Evolutionary conservation across 495 filamentous ascomycete species (phyloP), one percentile per base, ranked within the genome.

Genomic region (Astrothelium subdiscretum): DNA sequence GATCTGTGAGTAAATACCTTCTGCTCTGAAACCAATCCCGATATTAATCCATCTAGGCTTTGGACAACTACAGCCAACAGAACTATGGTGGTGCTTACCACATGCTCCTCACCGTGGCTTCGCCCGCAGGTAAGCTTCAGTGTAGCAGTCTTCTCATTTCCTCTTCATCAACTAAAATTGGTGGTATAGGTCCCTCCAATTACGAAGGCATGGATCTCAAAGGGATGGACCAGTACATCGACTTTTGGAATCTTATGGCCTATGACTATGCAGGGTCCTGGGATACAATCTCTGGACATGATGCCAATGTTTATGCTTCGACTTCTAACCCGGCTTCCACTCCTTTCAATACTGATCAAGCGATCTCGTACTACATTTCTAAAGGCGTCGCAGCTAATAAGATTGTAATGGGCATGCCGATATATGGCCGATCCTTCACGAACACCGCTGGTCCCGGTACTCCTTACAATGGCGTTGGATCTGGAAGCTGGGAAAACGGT

Each of bases 401-500:
- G 72, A 84, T 97, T 40, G 80, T 92, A 10, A 73, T 96, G 32
- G 91, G 92, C 27, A 82, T 95, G 77, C 91, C 74, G 0, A 75
- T 97, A 0, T 96, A 95, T 68, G 92, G 92, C 0, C 85, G 90
- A 5, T 79, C 88, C 6, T 97, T 96, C 68, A 73, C 79, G 59
- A 75, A 79, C 27, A 96, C 91, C 0, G 70, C 77, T 18, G 91
- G 91, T 0, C 81, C 85, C 0, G 92, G 91, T 1, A 72, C 77
- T 32, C 71, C 79, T 12, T 97, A 81, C 73, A 78, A 70, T 52
- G 87, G 89, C 18, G 76, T 87, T 42, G 90, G 91, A 1, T 69
- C 78, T 70, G 74, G 75, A 32, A 81, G 79, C 38, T 88, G 84
- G 77, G 87, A 96, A 75, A 77, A 81, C 15, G 91, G 91, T 0